A percentile compares a stretch with the other conserved stretches of the same genome.
Conservation (phyloP, 2,329 filamentous ascomycete genomes). For the Aspergillus eucalypticola region DNA sequence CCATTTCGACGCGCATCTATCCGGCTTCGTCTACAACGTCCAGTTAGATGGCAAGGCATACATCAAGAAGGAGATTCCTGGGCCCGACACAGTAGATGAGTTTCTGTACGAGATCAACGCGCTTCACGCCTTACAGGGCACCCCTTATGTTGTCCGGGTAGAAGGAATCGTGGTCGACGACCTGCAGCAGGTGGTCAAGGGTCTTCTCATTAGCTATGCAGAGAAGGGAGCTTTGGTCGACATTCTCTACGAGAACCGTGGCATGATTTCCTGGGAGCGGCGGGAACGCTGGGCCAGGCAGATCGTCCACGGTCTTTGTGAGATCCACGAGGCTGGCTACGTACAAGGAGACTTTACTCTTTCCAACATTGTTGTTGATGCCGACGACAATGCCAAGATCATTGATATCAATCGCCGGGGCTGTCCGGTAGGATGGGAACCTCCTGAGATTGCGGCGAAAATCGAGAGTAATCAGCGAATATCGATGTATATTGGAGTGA, state of each 20-base stretch:
- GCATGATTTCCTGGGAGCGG: slow-evolving; percentile 65
- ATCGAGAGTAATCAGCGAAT: slow-evolving; percentile 88
- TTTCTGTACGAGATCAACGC: slow-evolving; percentile 98
- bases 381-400: slow-evolving; percentile 82
- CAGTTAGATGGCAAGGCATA: slow-evolving; percentile 65
- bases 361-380: slow-evolving; percentile 94
- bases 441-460: slow-evolving; percentile 81
- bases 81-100: slow-evolving; percentile 91
- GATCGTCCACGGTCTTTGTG: slow-evolving; percentile 83
- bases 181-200: slow-evolving; percentile 71
- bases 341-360: slow-evolving; percentile 97
- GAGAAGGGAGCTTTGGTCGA: slow-evolving; percentile 86
- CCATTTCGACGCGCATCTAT: slow-evolving; percentile 87
- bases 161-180: slow-evolving; percentile 88
- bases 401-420: slow-evolving; percentile 97
- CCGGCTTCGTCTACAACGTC: slow-evolving; percentile 96
- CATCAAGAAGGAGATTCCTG: slow-evolving; percentile 98
- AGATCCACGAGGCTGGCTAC: slow-evolving; percentile 94
- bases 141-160: slow-evolving; percentile 78
- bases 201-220: slow-evolving; percentile 84
- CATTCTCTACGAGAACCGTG: slow-evolving; percentile 77
- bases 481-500: slow-evolving; percentile 96
- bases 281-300: slow-evolving; percentile 88
- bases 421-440: slow-evolving; percentile 98
- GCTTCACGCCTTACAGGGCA: slow-evolving; percentile 72